Evolutionary conservation across 331 rosid species (phyloP).

Genomic region (Arachis monticola): DNA sequence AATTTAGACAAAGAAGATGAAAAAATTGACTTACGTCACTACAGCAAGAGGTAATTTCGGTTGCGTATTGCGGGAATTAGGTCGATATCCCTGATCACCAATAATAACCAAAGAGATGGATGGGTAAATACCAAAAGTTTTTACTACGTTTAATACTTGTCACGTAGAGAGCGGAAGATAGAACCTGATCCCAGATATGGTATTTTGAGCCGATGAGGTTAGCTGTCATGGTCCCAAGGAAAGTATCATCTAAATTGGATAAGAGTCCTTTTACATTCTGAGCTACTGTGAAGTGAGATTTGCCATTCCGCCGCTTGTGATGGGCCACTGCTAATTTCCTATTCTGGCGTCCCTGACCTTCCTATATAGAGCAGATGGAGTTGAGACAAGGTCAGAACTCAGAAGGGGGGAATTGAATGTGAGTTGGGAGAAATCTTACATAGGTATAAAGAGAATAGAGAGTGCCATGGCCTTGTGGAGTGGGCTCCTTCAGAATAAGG

Average conservation of each 20-base stretch:
- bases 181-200: slow-evolving; percentile 86
- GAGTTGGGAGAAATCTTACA: slow-evolving; percentile 45
- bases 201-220: slow-evolving; percentile 88
- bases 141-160: not conserved
- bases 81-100: slow-evolving; percentile 49
- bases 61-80: slow-evolving; percentile 45
- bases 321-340: slow-evolving; percentile 83
- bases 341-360: slow-evolving; percentile 90
- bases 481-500: slow-evolving; percentile 76
- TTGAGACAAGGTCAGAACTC: not conserved
- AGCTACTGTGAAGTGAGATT: slow-evolving; percentile 66
- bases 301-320: slow-evolving; percentile 69
- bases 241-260: slow-evolving; percentile 62
- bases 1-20: slow-evolving; percentile 1
- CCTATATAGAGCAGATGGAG: slow-evolving; percentile 45
- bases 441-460: slow-evolving; percentile 82
- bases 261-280: slow-evolving; percentile 69
- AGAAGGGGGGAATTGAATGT: not conserved
- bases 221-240: slow-evolving; percentile 73
- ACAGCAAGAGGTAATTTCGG: slow-evolving; percentile 69
- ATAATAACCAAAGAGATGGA: not conserved
- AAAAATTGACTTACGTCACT: slow-evolving; percentile 56
- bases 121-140: not conserved
- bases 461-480: slow-evolving; percentile 58
- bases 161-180: not conserved